Conservation (phyloP, 2,329 filamentous ascomycete genomes). For the Aureobasidium pullulans region DNA sequence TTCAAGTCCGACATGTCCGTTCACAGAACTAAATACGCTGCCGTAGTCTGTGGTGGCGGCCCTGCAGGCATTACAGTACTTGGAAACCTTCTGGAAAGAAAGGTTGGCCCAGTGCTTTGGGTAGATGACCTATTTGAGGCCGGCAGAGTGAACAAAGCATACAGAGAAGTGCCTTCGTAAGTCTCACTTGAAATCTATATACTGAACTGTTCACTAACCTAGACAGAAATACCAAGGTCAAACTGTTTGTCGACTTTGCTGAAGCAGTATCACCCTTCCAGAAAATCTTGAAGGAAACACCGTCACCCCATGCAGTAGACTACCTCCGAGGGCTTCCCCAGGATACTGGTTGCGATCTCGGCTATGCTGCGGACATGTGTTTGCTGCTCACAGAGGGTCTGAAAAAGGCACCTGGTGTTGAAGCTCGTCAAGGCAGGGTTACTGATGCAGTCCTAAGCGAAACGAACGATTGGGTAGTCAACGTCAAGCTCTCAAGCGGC, state of each 20-base stretch:
- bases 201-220: not conserved
- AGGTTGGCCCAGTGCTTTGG: conserved; percentile 48
- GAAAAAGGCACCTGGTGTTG: conserved; percentile 32
- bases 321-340: conserved; percentile 47
- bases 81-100: conserved; percentile 53
- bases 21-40: conserved; percentile 34
- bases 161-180: conserved; percentile 53
- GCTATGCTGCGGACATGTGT: conserved; percentile 51
- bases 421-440: conserved; percentile 33
- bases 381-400: conserved; percentile 42
- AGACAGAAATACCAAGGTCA: conserved; percentile 51
- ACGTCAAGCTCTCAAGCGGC: conserved; percentile 19
- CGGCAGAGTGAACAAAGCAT: conserved; percentile 37
- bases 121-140: conserved; percentile 50
- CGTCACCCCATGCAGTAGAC: conserved; percentile 48
- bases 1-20: conserved; percentile 16
- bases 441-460: conserved; percentile 33
- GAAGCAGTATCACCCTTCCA: conserved; percentile 47
- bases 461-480: conserved; percentile 32
- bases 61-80: conserved; percentile 53
- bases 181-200: conserved; percentile 15
- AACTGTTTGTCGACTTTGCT: conserved; percentile 52
- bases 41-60: conserved; percentile 53
- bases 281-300: conserved; percentile 41
- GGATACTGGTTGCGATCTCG: conserved; percentile 50